These are phyloP conservation scores for Lasiodiplodia hormozganensis DNA, from an alignment of 2,329 filamentous ascomycete species.

Conservation along the genomic window DNA sequence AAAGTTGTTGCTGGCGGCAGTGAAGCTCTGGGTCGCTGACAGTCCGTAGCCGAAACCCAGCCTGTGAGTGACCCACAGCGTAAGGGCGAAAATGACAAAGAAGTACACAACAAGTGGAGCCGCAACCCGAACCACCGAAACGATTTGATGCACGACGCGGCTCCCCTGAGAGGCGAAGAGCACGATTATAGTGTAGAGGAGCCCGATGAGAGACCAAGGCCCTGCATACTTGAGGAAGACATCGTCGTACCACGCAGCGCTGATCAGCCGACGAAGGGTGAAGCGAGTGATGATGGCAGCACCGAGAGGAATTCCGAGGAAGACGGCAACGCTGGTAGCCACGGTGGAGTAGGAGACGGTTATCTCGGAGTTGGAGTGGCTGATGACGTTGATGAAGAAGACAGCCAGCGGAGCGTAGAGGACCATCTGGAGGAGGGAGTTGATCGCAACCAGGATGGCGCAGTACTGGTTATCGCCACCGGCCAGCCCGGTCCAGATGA, in stretches of 20 bases:
- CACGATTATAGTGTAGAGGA: slow-evolving; percentile 86
- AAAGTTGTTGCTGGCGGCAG: slow-evolving; percentile 91
- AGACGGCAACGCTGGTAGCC: slow-evolving; percentile 81
- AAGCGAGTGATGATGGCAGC: slow-evolving; percentile 81
- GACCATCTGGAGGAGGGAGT: slow-evolving; percentile 57
- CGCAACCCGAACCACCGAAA: slow-evolving; percentile 80
- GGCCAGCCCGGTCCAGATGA: slow-evolving; percentile 81
- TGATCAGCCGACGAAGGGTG: slow-evolving; percentile 60
- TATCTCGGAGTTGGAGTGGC: slow-evolving; percentile 48
- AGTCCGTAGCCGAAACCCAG: slow-evolving; percentile 77
- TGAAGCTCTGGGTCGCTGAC: slow-evolving; percentile 81
- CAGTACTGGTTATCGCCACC: slow-evolving; percentile 83
- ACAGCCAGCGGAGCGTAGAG: slow-evolving; percentile 56
- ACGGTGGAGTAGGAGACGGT: slow-evolving; percentile 68
- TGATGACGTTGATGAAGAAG: slow-evolving; percentile 70
- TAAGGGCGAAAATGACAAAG: slow-evolving; percentile 69
- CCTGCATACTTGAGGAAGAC: slow-evolving; percentile 73
- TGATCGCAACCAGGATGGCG: slow-evolving; percentile 63
- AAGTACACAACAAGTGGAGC: slow-evolving; percentile 87
- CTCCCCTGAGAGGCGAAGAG: slow-evolving; percentile 83
- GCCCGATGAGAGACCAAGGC: slow-evolving; percentile 79
- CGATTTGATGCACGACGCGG: slow-evolving; percentile 81
- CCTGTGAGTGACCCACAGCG: slow-evolving; percentile 66
- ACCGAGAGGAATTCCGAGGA: slow-evolving; percentile 76
- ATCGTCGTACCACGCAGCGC: slow-evolving; percentile 68